Evolutionary conservation across 2,329 filamentous ascomycete genomes (phyloP).

Genomic region (Fusarium pilosicola): DNA sequence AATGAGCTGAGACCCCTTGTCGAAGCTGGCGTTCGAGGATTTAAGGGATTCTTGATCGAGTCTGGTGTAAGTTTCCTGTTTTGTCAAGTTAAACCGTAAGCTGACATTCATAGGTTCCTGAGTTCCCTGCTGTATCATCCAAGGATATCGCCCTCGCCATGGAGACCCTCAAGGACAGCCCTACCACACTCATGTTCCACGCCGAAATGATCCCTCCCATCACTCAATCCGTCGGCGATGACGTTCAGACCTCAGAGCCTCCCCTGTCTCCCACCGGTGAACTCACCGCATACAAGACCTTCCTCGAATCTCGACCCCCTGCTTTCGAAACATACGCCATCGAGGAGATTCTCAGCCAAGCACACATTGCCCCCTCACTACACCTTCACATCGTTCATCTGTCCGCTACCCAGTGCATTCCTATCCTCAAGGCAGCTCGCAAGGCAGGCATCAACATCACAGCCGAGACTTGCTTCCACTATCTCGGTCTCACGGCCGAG

Average conservation of each 20-base stretch:
- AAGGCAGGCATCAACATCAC: conserved; percentile 83
- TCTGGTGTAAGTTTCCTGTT: conserved; percentile 76
- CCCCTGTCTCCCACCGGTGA: conserved; percentile 77
- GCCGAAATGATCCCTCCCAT: conserved; percentile 98
- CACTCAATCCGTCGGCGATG: conserved; percentile 80
- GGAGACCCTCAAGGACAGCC: conserved; percentile 78
- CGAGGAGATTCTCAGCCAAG: conserved; percentile 83
- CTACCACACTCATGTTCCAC: conserved; percentile 98
- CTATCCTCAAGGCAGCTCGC: conserved; percentile 79
- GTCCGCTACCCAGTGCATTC: conserved; percentile 88
- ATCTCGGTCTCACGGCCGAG: conserved; percentile 85
- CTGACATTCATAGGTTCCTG: conserved; percentile 74
- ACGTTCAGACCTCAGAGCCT: conserved; percentile 74
- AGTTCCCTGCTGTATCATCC: conserved; percentile 91
- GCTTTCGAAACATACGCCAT: conserved; percentile 93
- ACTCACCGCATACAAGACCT: conserved; percentile 84
- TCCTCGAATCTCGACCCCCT: conserved; percentile 89
- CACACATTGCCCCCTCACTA: conserved; percentile 81
- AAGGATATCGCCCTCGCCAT: conserved; percentile 83
- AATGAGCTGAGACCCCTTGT: conserved; percentile 82
- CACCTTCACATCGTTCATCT: conserved; percentile 94
- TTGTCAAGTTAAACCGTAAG: neutral
- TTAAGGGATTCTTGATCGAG: conserved; percentile 98
- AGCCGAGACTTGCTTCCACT: conserved; percentile 96
- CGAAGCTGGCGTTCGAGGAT: conserved; percentile 86